These are phyloP conservation scores for Aspergillus neotritici DNA, from an alignment of 2,329 filamentous ascomycete species.

Conservation along the genomic window DNA sequence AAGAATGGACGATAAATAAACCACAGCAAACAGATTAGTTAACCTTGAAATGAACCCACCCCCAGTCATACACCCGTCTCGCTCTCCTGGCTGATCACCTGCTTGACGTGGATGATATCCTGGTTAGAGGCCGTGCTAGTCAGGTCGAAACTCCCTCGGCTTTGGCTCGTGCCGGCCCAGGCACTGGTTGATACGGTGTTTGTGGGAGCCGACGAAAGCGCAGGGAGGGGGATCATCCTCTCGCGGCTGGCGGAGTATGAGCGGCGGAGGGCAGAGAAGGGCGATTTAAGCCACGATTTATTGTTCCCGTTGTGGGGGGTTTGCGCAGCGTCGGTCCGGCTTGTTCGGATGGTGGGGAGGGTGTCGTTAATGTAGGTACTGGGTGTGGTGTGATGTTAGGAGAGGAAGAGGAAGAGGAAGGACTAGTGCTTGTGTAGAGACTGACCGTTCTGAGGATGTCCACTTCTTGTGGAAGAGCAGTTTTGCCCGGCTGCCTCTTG, in stretches of 20 bases:
- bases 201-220: conserved; percentile 13
- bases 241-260: conserved; percentile 5
- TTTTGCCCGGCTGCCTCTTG: conserved; percentile 24
- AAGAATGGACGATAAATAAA: too few relatives aligned
- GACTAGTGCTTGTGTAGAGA: neutral
- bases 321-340: conserved; percentile 3
- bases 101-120: conserved; percentile 28
- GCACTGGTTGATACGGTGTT: conserved; percentile 28
- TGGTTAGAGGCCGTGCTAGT: conserved; percentile 5
- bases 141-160: conserved; percentile 21
- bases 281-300: conserved; percentile 10
- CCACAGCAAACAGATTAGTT: too few relatives aligned
- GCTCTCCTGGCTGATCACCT: conserved; percentile 30
- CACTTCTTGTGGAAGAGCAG: conserved; percentile 21
- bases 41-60: neutral
- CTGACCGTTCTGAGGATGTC: conserved; percentile 15
- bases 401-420: neutral
- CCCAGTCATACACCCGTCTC: conserved; percentile 17
- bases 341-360: conserved; percentile 15
- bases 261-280: conserved; percentile 10
- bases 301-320: neutral
- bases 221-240: conserved; percentile 10
- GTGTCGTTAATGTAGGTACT: conserved; percentile 6
- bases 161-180: conserved; percentile 25
- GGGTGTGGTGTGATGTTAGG: conserved; percentile 5